Evolutionary conservation across 2,329 filamentous ascomycete genomes (phyloP), one percentile per base, ranked within the genome.

Genomic region (Berkeleyomyces basicola): DNA sequence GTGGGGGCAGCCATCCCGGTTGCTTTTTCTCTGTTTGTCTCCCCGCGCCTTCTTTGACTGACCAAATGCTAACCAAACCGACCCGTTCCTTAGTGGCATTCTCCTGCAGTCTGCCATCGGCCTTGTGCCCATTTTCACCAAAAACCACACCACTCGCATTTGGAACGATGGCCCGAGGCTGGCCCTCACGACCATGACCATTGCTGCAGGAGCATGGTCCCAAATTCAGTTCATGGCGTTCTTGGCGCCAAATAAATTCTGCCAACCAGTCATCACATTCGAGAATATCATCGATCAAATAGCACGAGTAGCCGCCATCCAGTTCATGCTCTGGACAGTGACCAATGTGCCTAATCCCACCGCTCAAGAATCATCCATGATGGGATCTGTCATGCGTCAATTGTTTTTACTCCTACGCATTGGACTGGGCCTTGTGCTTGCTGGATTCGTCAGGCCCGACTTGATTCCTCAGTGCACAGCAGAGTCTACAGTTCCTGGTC

Each of bases 121-220:
- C 59, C 71, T 77, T 66, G 72, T 78, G 70, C 72, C 79, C 67
- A 71, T 75, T 65, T 73, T 75, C 65, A 67, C 73, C 66, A 78
- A 73, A 68, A 75, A 76, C 67, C 74, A 79, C 74, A 74, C 76
- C 69, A 74, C 74, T 65, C 71, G 76, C 47, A 71, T 81, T 65
- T 75, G 80, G 69, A 76, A 78, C 71, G 79, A 82, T 73, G 78
- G 79, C 73, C 76, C 78, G 79, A 82, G 81, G 80, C 81, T 83
- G 80, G 80, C 77, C 79, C 80, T 83, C 79, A 72, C 77, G 68
- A 71, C 74, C 67, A 82, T 82, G 70, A 75, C 82, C 68, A 65
- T 75, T 36, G 74, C 76, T 63, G 74, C 78, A 39, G 75, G 76
- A 66, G 72, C 80, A 58, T 84, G 81, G 81, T 79, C 79, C 57